Conservation (phyloP, 495 filamentous ascomycete species). For the Penicillium cataractarum region DNA sequence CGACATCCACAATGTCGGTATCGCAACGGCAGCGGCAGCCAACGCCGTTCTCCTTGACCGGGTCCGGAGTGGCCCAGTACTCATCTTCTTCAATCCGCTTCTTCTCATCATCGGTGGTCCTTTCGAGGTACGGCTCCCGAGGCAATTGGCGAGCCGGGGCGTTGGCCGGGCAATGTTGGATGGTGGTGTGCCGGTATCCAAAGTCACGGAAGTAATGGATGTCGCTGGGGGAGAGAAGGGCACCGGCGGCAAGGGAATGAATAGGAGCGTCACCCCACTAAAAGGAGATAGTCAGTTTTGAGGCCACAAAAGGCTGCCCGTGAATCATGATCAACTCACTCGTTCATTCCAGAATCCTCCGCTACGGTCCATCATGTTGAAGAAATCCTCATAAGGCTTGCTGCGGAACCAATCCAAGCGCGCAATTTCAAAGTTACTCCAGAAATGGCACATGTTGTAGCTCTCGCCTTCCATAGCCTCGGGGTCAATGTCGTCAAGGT, state of each 20-base stretch:
- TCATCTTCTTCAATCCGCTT: constrained; percentile 91
- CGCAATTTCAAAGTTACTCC: constrained; percentile 99
- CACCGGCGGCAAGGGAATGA: constrained; percentile 94
- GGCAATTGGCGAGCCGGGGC: constrained; percentile 87
- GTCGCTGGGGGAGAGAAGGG: constrained; percentile 76
- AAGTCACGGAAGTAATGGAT: constrained; percentile 99
- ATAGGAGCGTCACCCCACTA: constrained; percentile 99
- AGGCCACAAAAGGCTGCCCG: not conserved
- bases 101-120: constrained; percentile 82
- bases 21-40: constrained; percentile 97
- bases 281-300: constrained; percentile 11
- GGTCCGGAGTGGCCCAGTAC: constrained; percentile 90
- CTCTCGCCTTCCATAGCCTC: constrained; percentile 96
- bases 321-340: constrained; percentile 56
- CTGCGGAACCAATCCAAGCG: constrained; percentile 93
- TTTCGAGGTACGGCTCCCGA: constrained; percentile 80
- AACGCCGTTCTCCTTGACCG: constrained; percentile 92
- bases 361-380: constrained; percentile 98
- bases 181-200: constrained; percentile 97
- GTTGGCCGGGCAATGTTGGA: constrained; percentile 98
- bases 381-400: constrained; percentile 96
- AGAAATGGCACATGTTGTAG: constrained; percentile 99
- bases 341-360: constrained; percentile 99
- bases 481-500: constrained; percentile 78
- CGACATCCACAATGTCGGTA: constrained; percentile 97